Evolutionary conservation across 139 green algal genomes (phyloP), one percentile per base, ranked within the genome.

Genomic region (Spirogloea muscicola): DNA sequence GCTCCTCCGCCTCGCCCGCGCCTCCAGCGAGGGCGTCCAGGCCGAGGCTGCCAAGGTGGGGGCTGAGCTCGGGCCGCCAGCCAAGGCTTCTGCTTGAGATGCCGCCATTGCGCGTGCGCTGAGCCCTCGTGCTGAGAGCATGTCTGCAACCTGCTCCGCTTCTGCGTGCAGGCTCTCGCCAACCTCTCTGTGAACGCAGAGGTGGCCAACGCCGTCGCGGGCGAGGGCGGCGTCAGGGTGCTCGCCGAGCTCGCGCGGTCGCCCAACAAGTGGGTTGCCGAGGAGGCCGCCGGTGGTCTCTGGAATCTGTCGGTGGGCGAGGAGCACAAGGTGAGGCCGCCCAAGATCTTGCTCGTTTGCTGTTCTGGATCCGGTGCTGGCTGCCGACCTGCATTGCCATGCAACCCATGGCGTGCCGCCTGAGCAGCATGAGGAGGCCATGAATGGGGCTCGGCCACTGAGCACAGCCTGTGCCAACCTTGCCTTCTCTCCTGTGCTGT

Each of bases 301-400:
- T 79, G 71, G 71, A 79, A 79, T 41, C 39, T 79, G 7, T 79
- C 71, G 9, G 59, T 79, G 39, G 55, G 7, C 41, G 68, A 69
- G 4, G 34, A 77, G 6, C 58, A 76, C 42, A 76, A 76, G 67
- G 67, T 76, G 49, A 37, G 67, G 31, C 27, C 57, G 41, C 7
- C 16, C 57, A 27, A 16, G 52, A 29, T 27, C 52, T 13, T 29
- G 36, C 52, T 63, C 43, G 43, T 13, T 51, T 60, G 49, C 33
- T 25, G 25, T 66, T 9, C 31, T 34, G 44, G 13, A 16, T 13
- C 44, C 13, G 44, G 13, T 13, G 44, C 16, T 16, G 44, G 44
- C 13, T 13, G 13, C n/a, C n/a, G n/a, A n/a, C n/a, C n/a, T n/a
- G n/a, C n/a, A n/a, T n/a, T n/a, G n/a, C n/a, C n/a, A n/a, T n/a